phyloP scores from a whole-genome alignment of 2,329 filamentous ascomycete genomes.

The Nigrospora osmanthi region DNA sequence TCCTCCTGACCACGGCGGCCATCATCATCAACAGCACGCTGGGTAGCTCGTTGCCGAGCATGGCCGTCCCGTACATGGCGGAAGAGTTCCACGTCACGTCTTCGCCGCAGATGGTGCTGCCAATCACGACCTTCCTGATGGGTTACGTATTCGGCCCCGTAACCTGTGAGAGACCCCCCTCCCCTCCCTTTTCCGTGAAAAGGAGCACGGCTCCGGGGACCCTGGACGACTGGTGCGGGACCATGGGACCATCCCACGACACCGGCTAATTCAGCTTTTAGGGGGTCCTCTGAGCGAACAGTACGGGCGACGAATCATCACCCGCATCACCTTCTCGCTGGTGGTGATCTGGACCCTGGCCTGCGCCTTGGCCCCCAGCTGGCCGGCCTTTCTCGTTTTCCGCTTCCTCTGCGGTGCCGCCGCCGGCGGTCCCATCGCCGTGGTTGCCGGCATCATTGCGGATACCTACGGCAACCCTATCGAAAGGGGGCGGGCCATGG shows the following conservation, averaged over 20 bases:
- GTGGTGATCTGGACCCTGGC: slow-evolving; percentile 47
- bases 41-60: slow-evolving; percentile 56
- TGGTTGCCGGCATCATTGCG: slow-evolving; percentile 57
- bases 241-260: too few species aligned
- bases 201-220: background rate
- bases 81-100: slow-evolving; percentile 48
- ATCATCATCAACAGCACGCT: slow-evolving; percentile 62
- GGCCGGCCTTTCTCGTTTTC: slow-evolving; percentile 45
- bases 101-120: slow-evolving; percentile 38
- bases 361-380: slow-evolving; percentile 45
- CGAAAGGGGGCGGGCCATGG: slow-evolving; percentile 51
- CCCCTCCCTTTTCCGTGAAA: background rate
- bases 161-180: slow-evolving; percentile 11
- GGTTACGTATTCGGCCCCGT: slow-evolving; percentile 51
- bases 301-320: slow-evolving; percentile 45
- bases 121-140: slow-evolving; percentile 56
- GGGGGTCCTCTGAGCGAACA: slow-evolving; percentile 62
- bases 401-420: slow-evolving; percentile 45
- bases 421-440: slow-evolving; percentile 51
- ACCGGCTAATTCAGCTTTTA: slow-evolving; percentile 16
- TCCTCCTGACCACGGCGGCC: slow-evolving; percentile 47
- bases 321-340: slow-evolving; percentile 33
- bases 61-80: slow-evolving; percentile 51
- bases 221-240: too few species aligned
- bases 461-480: slow-evolving; percentile 54